Base-by-base conservation (phyloP, 805 yeast species). In the Metschnikowia chrysomelidarum region DNA sequence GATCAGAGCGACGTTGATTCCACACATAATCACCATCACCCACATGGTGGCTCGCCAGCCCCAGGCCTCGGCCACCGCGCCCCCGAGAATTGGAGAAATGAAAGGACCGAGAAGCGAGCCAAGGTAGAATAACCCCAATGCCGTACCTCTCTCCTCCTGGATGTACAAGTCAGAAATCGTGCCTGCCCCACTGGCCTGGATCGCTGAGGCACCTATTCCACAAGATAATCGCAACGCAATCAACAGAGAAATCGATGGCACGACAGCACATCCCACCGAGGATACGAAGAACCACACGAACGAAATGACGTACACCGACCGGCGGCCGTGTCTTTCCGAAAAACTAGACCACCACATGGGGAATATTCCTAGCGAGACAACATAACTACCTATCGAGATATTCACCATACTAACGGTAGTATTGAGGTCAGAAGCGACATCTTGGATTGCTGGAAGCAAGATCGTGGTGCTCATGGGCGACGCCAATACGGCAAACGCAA, bases 401-500 rank as follows among this genome's bases (percentile, higher is more conserved):
- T 86, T 87, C 17, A 86, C 87, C 49, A 75, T 67, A 19, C 78
- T 62, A 1, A 71, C 72, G 4, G 75, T 50, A 0, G 94, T 80
- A 27, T 79, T 27, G 12, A 84, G 67, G 13, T 75, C 77, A 1
- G 47, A 43, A 4, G 73, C 71, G 26, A 87, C 71, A 34, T 76
- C 73, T 21, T 75, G 75, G 14, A 85, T 74, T 0, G 93, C 91
- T 0, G 96, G 96, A 32, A 83, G 73, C 51, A 87, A 68, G 32
- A 87, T 84, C 0, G 93, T 81, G 1, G 93, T 81, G 10, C 93
- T 95, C 93, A 87, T 83, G 5, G 96, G 95, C 0, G 95, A 95
- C 36, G 83, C 73, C 54, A 82, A 62, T 1, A 89, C 83, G 5
- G 89, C 88, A 39, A 75, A 61, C 0, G 91, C 89, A 31, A 86